Evolutionary conservation across 1,139 yeast species (phyloP).

Genomic region (Hyphopichia wangnamkhiaoensis): DNA sequence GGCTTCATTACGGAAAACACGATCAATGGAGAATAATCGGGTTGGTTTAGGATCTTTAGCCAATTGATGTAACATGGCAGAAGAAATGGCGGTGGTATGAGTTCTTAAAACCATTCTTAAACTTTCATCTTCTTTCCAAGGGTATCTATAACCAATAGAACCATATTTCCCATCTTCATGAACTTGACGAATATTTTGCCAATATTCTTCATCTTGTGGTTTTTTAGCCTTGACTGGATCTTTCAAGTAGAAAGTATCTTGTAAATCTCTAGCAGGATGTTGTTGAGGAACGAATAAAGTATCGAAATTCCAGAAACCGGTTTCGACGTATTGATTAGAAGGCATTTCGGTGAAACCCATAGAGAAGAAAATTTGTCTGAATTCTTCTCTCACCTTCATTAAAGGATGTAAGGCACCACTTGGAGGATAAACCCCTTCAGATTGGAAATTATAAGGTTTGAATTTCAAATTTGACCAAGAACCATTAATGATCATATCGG

Average conservation of each 20-base stretch:
- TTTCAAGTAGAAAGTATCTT: conserved; percentile 95
- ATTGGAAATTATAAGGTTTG: conserved; percentile 93
- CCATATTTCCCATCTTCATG: conserved; percentile 92
- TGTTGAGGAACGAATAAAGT: conserved; percentile 96
- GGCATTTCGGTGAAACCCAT: conserved; percentile 99
- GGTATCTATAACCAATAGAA: conserved; percentile 96
- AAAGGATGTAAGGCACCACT: conserved; percentile 97
- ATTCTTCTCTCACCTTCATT: conserved; percentile 95
- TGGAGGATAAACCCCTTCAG: conserved; percentile 85
- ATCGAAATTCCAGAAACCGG: conserved; percentile 99
- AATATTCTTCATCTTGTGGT: conserved; percentile 78
- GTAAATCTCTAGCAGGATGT: conserved; percentile 99
- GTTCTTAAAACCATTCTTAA: conserved; percentile 92
- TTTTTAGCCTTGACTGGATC: conserved; percentile 80
- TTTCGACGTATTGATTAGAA: conserved; percentile 93
- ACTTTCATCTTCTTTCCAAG: conserved; percentile 92
- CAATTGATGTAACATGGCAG: conserved; percentile 81
- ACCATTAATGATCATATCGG: conserved; percentile 83
- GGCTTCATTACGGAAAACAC: conserved; percentile 99
- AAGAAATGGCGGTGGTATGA: conserved; percentile 93
- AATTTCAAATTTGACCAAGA: conserved; percentile 83
- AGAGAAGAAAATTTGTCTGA: conserved; percentile 94
- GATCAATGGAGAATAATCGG: conserved; percentile 91
- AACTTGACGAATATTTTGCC: conserved; percentile 76
- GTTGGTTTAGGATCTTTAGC: conserved; percentile 91